phyloP scores from a whole-genome alignment of 2,329 filamentous ascomycete genomes.

The Laburnicola sp. region DNA sequence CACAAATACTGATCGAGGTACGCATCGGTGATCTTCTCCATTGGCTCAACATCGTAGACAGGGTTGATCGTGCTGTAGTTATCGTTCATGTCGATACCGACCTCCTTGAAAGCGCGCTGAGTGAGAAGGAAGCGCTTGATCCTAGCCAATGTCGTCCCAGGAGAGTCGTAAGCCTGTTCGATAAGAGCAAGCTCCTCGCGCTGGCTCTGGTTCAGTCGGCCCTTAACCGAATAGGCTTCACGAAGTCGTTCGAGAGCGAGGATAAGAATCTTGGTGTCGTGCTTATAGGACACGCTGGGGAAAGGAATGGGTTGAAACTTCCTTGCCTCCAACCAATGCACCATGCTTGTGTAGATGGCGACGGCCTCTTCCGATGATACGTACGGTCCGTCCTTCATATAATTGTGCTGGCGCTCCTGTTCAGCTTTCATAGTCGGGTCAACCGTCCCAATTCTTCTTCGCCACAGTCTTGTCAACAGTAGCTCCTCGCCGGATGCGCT shows the following conservation, averaged over 20 bases:
- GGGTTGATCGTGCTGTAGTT: constrained; percentile 99
- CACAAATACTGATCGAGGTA: constrained; percentile 98
- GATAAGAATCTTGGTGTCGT: constrained; percentile 98
- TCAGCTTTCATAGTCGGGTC: constrained; percentile 93
- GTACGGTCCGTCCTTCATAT: constrained; percentile 98
- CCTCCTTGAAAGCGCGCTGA: constrained; percentile 97
- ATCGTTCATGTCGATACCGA: constrained; percentile 99
- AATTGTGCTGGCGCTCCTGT: constrained; percentile 98
- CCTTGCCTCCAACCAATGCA: constrained; percentile 96
- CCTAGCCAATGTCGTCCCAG: constrained; percentile 89
- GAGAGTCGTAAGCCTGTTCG: constrained; percentile 97
- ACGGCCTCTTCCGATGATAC: constrained; percentile 98
- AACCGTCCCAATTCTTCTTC: constrained; percentile 97
- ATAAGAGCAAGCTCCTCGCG: constrained; percentile 95
- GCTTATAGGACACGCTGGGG: constrained; percentile 98
- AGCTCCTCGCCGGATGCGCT: constrained; percentile 92
- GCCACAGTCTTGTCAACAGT: constrained; percentile 99
- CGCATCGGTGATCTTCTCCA: constrained; percentile 98
- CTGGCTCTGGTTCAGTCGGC: constrained; percentile 93
- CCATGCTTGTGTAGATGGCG: constrained; percentile 97
- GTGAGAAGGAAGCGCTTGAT: constrained; percentile 98
- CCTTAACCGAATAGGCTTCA: constrained; percentile 97
- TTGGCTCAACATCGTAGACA: constrained; percentile 97
- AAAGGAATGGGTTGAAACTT: constrained; percentile 99
- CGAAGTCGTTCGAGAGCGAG: constrained; percentile 88